Conservation (phyloP, 2,329 filamentous ascomycete genomes). For the Metarhizium anisopliae region DNA sequence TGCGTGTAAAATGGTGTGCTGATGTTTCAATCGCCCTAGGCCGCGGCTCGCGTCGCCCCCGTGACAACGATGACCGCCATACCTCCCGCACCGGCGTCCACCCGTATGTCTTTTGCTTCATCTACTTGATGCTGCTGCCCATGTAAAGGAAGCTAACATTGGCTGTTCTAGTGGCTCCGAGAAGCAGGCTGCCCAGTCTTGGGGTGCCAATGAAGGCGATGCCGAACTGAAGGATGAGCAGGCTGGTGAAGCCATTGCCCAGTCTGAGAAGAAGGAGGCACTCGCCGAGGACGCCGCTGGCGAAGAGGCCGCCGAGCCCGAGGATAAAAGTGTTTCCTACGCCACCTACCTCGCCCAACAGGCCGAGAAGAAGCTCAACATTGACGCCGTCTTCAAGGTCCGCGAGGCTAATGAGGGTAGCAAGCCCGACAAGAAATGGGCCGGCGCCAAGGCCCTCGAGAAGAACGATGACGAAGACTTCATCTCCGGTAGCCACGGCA, state of each 20-base stretch:
- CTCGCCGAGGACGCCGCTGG: constrained; percentile 38
- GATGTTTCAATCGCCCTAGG: constrained; percentile 24
- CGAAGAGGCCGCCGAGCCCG: constrained; percentile 50
- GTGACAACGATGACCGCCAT: constrained; percentile 49
- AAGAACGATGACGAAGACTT: constrained; percentile 66
- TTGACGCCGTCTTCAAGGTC: constrained; percentile 56
- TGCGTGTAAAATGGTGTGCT: background rate
- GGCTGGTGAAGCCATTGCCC: constrained; percentile 81
- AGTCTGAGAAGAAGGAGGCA: constrained; percentile 70
- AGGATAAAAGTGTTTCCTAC: constrained; percentile 88
- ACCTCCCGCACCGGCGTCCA: constrained; percentile 30
- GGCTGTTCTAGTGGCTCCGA: constrained; percentile 55
- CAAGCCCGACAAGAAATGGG: constrained; percentile 89
- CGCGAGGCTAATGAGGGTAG: constrained; percentile 90
- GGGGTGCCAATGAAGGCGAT: constrained; percentile 74
- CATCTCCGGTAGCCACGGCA: constrained; percentile 65
- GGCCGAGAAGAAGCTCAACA: constrained; percentile 65
- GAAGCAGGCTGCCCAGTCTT: constrained; percentile 82
- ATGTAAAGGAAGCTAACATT: constrained; percentile 9
- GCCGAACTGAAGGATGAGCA: constrained; percentile 87
- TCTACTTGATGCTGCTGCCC: background rate
- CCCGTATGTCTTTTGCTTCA: constrained; percentile 31
- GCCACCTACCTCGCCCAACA: constrained; percentile 71
- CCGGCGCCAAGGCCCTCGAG: constrained; percentile 62
- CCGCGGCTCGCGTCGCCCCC: constrained; percentile 43